Evolutionary conservation across 257 asterid species (phyloP).

Genomic region (Henckelia pumila): DNA sequence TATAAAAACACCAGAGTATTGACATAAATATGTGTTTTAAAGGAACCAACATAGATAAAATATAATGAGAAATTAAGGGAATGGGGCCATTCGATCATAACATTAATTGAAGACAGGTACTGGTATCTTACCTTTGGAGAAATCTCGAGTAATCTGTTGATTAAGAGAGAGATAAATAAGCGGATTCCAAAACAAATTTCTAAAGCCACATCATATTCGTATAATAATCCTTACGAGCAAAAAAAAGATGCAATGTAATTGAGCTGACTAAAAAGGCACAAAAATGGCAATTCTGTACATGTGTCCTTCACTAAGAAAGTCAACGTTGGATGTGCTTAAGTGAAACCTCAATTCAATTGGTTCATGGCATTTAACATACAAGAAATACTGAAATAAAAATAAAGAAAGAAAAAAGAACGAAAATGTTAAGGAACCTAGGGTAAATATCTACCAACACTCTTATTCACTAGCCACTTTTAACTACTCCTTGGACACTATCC

Average conservation of each 20-base stretch:
- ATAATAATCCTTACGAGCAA: conserved; percentile 6
- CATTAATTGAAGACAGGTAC: conserved; percentile 17
- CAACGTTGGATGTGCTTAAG: not conserved
- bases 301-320: not conserved
- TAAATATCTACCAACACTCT: not conserved
- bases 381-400: no score
- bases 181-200: conserved; percentile 7
- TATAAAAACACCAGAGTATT: not conserved
- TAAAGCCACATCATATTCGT: conserved; percentile 1
- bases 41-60: conserved; percentile 20
- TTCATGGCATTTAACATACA: not conserved
- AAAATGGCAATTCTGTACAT: not conserved
- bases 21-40: conserved; percentile 10
- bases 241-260: not conserved
- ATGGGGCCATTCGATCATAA: conserved; percentile 9
- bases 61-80: conserved; percentile 15
- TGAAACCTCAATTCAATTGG: not conserved
- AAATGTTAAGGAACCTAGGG: no score
- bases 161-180: conserved; percentile 28
- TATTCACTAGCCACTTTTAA: not conserved
- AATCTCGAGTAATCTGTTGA: conserved; percentile 72
- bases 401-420: not conserved
- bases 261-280: not conserved
- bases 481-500: not conserved
- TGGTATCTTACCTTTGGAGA: conserved; percentile 49